Conservation (phyloP, 331 rosid species). For the Spiraea crenata region DNA sequence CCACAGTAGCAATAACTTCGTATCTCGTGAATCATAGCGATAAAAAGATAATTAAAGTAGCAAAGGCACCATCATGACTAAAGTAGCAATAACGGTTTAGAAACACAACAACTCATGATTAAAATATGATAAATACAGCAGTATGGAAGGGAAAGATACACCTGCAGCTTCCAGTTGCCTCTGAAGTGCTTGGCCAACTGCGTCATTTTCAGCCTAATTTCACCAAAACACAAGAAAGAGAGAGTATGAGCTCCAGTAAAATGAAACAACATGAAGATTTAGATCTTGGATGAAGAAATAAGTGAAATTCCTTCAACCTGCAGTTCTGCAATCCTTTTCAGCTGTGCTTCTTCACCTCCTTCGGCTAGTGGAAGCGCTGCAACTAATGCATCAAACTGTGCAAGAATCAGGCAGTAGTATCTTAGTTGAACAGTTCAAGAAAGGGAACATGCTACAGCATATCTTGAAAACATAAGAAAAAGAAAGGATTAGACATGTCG, state of each 20-base stretch:
- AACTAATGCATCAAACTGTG: slow-evolving; percentile 80
- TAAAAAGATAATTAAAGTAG: neutral
- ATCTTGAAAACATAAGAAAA: neutral
- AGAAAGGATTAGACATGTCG: neutral
- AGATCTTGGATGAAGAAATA: neutral
- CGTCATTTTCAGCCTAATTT: slow-evolving; percentile 79
- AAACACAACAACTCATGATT: neutral
- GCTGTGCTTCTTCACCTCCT: slow-evolving; percentile 76
- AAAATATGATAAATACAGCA: neutral
- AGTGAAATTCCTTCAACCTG: slow-evolving; percentile 46
- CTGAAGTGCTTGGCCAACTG: slow-evolving; percentile 81
- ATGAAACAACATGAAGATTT: neutral
- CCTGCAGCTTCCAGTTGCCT: slow-evolving; percentile 97
- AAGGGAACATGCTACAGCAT: neutral
- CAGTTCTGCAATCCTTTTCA: slow-evolving; percentile 72
- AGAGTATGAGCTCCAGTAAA: neutral
- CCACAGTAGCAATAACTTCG: neutral
- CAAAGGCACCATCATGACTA: neutral
- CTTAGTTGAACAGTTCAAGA: slow-evolving; percentile 12
- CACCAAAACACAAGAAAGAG: neutral
- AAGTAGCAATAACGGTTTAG: neutral
- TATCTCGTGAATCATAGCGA: neutral
- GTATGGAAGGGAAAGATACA: slow-evolving; percentile 24
- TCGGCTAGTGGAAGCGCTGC: slow-evolving; percentile 73
- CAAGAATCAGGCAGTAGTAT: slow-evolving; percentile 16